These are phyloP conservation scores for Chytriomyces confervae DNA, from an alignment of 192 early-diverging fungal genomes.

Conservation along the genomic window DNA sequence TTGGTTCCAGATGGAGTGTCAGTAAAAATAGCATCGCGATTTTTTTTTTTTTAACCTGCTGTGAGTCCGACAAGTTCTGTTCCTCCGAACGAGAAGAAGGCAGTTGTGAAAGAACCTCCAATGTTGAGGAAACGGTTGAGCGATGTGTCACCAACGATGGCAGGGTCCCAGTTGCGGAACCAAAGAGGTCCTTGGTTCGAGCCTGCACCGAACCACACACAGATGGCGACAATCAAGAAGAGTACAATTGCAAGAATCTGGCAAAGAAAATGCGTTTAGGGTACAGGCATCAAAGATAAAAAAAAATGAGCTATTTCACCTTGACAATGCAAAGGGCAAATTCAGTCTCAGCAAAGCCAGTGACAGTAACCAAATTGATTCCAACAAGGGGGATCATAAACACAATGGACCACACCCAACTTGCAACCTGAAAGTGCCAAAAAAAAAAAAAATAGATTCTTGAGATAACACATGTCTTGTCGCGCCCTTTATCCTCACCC, in stretches of 20 bases:
- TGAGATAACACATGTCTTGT: no score
- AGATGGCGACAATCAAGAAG: constrained; percentile 80
- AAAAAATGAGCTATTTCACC: not conserved
- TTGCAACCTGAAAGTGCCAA: constrained; percentile 25
- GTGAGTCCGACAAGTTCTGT: constrained; percentile 20
- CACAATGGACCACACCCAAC: constrained; percentile 57
- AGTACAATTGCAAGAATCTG: constrained; percentile 83
- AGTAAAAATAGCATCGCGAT: constrained; percentile 67
- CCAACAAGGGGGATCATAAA: constrained; percentile 63
- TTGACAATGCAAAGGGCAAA: constrained; percentile 85
- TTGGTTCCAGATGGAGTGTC: no score
- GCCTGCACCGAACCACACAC: constrained; percentile 66
- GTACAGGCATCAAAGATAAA: no score
- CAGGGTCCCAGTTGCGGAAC: constrained; percentile 30
- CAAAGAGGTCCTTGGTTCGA: constrained; percentile 45
- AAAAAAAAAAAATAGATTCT: no score
- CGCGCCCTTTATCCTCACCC: not conserved
- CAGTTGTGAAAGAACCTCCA: constrained; percentile 73
- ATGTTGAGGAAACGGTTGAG: constrained; percentile 57
- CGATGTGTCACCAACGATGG: constrained; percentile 3
- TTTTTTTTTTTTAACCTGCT: constrained; percentile 82
- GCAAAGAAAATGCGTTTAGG: constrained; percentile 44
- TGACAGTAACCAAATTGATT: constrained; percentile 45
- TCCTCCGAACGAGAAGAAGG: constrained; percentile 68
- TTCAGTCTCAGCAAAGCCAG: constrained; percentile 74